A percentile compares a stretch with the other conserved stretches of the same genome.
Conservation (phyloP, 2,329 filamentous ascomycete species). For the Cladosporium oxysporum region DNA sequence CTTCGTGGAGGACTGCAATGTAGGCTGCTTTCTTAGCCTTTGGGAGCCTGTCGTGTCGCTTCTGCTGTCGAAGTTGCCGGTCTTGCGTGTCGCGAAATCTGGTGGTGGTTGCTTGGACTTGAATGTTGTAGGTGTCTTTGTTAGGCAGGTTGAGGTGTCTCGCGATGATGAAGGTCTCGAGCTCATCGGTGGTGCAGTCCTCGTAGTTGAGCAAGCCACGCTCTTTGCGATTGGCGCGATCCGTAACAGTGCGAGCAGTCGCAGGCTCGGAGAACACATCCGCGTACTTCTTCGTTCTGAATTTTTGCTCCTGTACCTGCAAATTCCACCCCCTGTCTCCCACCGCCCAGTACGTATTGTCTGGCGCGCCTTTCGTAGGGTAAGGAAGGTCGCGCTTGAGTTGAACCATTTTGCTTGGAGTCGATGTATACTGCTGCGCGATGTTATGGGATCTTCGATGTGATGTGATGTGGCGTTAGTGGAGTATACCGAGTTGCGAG, state of each 20-base stretch:
- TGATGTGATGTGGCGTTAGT: not conserved
- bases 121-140: not conserved
- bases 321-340: not conserved
- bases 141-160: not conserved
- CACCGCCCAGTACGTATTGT: not conserved
- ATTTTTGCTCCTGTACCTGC: not conserved
- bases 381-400: not conserved
- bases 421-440: not conserved
- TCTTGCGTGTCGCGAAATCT: not conserved
- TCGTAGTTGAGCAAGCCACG: slow-evolving; percentile 10
- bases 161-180: not conserved
- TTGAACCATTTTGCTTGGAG: not conserved
- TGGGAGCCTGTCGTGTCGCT: not conserved
- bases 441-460: not conserved
- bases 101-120: not conserved
- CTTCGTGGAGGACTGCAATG: not conserved
- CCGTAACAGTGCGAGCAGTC: not conserved
- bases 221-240: not conserved
- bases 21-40: not conserved
- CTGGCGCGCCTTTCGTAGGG: not conserved
- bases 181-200: not conserved
- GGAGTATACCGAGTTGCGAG: too few relatives aligned
- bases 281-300: not conserved
- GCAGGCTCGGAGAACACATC: not conserved
- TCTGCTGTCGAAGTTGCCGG: too few relatives aligned